Conservation (phyloP, 1,139 yeast genomes). For the Candida anutae region DNA sequence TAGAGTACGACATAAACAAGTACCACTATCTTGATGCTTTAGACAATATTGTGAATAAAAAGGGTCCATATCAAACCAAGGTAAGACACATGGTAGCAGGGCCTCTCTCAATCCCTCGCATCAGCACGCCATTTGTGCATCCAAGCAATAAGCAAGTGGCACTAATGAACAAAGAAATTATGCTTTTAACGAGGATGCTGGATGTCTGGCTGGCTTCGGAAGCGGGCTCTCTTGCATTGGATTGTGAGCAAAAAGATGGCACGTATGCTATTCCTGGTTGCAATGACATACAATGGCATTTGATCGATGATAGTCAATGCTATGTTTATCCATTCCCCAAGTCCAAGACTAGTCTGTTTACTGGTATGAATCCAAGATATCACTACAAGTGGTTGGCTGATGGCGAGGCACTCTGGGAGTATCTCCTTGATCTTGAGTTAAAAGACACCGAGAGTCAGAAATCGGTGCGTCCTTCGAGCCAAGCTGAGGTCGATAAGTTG, state of each 20-base stretch:
- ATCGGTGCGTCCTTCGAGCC: neutral
- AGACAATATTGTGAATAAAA: conserved; percentile 16
- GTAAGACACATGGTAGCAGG: conserved; percentile 27
- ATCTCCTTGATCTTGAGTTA: conserved; percentile 7
- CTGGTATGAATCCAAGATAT: conserved; percentile 22
- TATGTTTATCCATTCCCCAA: too few relatives aligned
- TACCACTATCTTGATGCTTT: conserved; percentile 16
- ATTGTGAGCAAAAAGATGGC: conserved; percentile 18
- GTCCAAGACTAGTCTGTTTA: neutral
- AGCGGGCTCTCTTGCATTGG: conserved; percentile 5
- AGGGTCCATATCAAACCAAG: conserved; percentile 32
- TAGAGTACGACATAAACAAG: conserved; percentile 30
- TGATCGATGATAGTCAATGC: too few relatives aligned
- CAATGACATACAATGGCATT: too few relatives aligned
- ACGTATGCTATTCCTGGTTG: conserved; percentile 21
- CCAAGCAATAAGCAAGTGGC: conserved; percentile 17
- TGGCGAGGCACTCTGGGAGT: conserved; percentile 34
- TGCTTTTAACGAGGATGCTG: conserved; percentile 13
- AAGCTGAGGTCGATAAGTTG: neutral
- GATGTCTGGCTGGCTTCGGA: conserved; percentile 20
- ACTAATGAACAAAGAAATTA: conserved; percentile 25
- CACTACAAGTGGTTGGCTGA: conserved; percentile 21
- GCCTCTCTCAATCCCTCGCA: conserved; percentile 19
- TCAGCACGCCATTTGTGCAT: conserved; percentile 24
- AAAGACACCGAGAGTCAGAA: neutral